Conservation (phyloP, 108 stramenopile species). For the Cyclotella kingstonii region DNA sequence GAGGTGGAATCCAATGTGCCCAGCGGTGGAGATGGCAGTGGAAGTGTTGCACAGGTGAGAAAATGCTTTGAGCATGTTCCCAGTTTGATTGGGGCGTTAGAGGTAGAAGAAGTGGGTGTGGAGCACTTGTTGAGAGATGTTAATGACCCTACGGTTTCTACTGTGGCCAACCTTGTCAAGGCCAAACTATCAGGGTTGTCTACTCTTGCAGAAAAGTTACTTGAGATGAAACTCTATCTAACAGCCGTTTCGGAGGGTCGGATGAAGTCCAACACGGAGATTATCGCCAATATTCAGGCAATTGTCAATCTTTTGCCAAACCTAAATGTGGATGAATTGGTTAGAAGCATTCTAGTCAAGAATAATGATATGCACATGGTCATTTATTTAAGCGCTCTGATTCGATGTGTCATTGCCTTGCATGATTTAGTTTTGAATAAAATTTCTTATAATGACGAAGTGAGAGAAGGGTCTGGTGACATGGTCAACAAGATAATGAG, state of each 20-base stretch:
- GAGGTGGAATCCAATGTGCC: conserved; percentile 57
- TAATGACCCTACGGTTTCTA: conserved; percentile 97
- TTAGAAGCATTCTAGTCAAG: conserved; percentile 88
- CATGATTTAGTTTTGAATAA: conserved; percentile 97
- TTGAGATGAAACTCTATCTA: conserved; percentile 93
- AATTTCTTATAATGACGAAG: conserved; percentile 78
- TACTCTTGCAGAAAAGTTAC: conserved; percentile 86
- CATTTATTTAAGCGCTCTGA: conserved; percentile 83
- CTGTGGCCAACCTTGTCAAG: conserved; percentile 91
- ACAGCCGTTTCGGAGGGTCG: conserved; percentile 66
- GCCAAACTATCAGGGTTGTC: conserved; percentile 91
- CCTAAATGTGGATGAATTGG: conserved; percentile 92
- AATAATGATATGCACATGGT: conserved; percentile 99
- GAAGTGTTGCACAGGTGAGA: conserved; percentile 69
- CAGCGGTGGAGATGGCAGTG: conserved; percentile 10
- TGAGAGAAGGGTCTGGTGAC: conserved; percentile 23
- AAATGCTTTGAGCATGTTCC: conserved; percentile 95
- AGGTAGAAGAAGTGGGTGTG: conserved; percentile 98
- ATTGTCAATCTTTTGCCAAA: conserved; percentile 98
- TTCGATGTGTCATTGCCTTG: conserved; percentile 93
- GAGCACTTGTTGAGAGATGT: conserved; percentile 99
- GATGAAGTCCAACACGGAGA: conserved; percentile 77
- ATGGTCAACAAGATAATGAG: conserved; percentile 41
- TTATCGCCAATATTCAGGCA: conserved; percentile 92
- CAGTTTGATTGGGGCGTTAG: conserved; percentile 87